Percentiles rank a stretch among this genome's conserved stretches.
Conservation (phyloP, 768 basidiomycete genomes). For the Coprinopsis sp. region DNA sequence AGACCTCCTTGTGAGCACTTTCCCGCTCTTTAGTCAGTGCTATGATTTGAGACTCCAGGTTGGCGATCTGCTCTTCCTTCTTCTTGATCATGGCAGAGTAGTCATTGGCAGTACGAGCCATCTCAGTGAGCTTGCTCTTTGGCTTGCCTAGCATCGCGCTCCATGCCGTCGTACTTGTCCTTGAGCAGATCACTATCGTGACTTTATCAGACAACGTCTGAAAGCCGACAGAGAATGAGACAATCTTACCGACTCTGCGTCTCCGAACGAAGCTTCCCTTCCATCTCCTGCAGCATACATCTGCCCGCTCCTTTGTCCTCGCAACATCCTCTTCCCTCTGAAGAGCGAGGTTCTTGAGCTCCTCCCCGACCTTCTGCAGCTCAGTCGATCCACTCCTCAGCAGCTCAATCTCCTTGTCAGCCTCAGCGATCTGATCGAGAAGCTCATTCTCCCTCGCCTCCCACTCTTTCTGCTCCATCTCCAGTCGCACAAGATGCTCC, state of each 20-base stretch:
- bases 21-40: conserved; percentile 51
- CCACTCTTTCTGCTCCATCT: conserved; percentile 72
- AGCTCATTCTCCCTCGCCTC: conserved; percentile 59
- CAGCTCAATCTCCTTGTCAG: conserved; percentile 55
- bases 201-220: conserved; percentile 5
- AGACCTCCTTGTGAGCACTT: conserved; percentile 51
- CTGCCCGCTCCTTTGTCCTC: conserved; percentile 72
- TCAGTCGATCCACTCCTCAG: conserved; percentile 57
- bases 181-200: conserved; percentile 56
- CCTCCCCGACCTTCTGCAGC: conserved; percentile 60
- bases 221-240: background rate
- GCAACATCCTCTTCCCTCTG: conserved; percentile 79
- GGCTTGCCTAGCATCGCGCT: conserved; percentile 62
- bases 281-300: conserved; percentile 61
- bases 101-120: conserved; percentile 73
- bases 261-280: conserved; percentile 66
- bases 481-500: conserved; percentile 78
- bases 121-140: conserved; percentile 75
- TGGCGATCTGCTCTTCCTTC: conserved; percentile 68
- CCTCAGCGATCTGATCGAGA: conserved; percentile 47
- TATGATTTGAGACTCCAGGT: conserved; percentile 50
- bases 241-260: conserved; percentile 53
- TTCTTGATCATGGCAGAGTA: conserved; percentile 70
- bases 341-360: conserved; percentile 60
- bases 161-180: conserved; percentile 54